Base-by-base conservation (phyloP, 495 filamentous ascomycete species). In the Aspergillus sclerotioniger region DNA sequence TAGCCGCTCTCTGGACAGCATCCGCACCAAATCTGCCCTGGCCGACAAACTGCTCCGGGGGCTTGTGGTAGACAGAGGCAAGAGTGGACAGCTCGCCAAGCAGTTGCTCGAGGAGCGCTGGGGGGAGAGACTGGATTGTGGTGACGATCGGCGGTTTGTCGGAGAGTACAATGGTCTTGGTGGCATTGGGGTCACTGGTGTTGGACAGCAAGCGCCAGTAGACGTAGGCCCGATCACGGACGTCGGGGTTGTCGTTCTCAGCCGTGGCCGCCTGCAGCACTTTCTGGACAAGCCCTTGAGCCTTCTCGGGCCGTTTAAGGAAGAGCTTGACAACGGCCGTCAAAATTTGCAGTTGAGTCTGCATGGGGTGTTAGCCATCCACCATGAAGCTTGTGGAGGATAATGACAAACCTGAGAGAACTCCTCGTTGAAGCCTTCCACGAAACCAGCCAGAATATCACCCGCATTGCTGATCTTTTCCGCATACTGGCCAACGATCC, bases 21-120 rank as follows among this genome's bases (percentile, higher is more conserved):
- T 96, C 93, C 41, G 93, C 92, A 51, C 92, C 92, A 63, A 90
- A 96, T 28, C 93, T 86, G 56, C 94, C 94, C 67, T 96, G 90
- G 63, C 94, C 95, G 55, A 98, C 87, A 76, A 98, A 98, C 6
- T 91, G 91, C 76, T 94, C 91, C 37, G 94, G 91, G 15, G 92
- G 92, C 75, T 96, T 98, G 81, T 98, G 94, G 75, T 98, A 98
- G n/a, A 98, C 94, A 12, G 93, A 97, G 2, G 94, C 91, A 19
- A 98, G 84, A 12, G 95, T 96, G n/a, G 92, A 96, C 13, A 98
- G 84, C 71, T 98, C 92, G 6, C 79, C 80, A 12, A 98, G 84
- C 4, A 98, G 85, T 62, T 90, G 84, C 31, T 98, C 92, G 16
- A 98, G 86, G 7, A 98, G 82, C 8, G 83, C 72, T 17, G 88